Percentiles rank a stretch among this genome's conserved stretches.
Conservation (phyloP, 1,284 basidiomycete species). For the Sanghuangporus weigelae region DNA sequence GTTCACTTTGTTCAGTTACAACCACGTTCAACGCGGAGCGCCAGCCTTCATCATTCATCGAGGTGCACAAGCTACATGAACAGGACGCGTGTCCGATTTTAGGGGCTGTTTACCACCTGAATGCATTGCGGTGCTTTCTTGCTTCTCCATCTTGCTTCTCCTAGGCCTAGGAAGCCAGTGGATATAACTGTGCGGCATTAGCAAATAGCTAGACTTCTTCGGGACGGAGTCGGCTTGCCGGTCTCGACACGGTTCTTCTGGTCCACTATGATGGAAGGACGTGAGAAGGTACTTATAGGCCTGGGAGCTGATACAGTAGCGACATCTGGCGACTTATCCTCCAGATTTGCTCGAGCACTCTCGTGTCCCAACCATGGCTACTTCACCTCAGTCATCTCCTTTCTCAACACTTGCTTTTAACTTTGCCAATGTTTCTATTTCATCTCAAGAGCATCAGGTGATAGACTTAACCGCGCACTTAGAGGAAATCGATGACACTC, state of each 20-base stretch:
- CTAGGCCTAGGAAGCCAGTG: background rate
- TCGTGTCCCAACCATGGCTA: background rate
- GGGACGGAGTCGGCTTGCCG: background rate
- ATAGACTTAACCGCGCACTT: background rate
- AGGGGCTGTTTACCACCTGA: background rate
- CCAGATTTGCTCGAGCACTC: background rate
- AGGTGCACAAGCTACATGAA: background rate
- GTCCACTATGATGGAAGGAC: background rate
- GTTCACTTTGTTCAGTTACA: background rate
- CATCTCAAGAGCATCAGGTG: background rate
- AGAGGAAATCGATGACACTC: background rate
- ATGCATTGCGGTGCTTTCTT: background rate
- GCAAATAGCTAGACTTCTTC: background rate
- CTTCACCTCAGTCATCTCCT: background rate
- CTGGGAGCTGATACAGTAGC: background rate
- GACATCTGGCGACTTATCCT: background rate
- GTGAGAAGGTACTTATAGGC: background rate
- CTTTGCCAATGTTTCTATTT: background rate
- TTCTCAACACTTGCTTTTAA: background rate
- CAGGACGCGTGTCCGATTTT: background rate
- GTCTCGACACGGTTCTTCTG: background rate
- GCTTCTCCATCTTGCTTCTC: background rate
- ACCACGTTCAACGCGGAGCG: background rate
- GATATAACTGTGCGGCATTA: background rate
- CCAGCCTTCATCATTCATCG: background rate